Conservation (phyloP, 768 basidiomycete genomes). For the Lentinula sp. region DNA sequence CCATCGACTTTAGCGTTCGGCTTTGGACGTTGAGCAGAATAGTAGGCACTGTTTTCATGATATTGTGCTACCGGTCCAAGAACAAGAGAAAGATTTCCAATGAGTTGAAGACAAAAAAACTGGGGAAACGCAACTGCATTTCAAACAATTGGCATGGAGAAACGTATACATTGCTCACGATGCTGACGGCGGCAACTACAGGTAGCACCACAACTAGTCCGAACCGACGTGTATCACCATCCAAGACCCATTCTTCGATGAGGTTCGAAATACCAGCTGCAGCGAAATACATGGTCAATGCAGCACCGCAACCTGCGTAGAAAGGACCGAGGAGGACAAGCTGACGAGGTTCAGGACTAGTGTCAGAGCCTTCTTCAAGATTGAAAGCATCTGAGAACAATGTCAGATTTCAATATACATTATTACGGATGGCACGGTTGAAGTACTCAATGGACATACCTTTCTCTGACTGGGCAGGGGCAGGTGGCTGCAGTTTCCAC, state of each 20-base stretch:
- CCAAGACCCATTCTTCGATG: conserved; percentile 63
- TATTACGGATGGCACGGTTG: too few relatives aligned
- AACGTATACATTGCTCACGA: conserved; percentile 37
- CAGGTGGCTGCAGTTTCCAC: not conserved
- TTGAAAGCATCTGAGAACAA: not conserved
- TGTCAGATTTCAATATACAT: not conserved
- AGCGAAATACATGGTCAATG: conserved; percentile 56
- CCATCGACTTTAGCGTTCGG: conserved; percentile 1
- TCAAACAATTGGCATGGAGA: not conserved
- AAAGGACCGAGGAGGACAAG: conserved; percentile 59
- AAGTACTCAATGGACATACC: not conserved
- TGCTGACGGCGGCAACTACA: conserved; percentile 69
- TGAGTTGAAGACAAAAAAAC: conserved; percentile 75
- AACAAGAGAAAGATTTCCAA: conserved; percentile 44
- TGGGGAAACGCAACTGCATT: conserved; percentile 17
- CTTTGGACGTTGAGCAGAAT: conserved; percentile 1
- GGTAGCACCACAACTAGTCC: conserved; percentile 60
- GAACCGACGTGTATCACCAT: conserved; percentile 58
- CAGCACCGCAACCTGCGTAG: conserved; percentile 65
- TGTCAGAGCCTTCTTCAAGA: not conserved
- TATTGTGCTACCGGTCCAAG: conserved; percentile 83
- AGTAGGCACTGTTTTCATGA: conserved; percentile 60
- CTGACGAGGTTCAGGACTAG: conserved; percentile 22
- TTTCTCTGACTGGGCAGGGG: not conserved
- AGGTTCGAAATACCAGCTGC: conserved; percentile 55